Evolutionary conservation across 73 alveolate genomes (phyloP).

Genomic region (Symbiodinium pilosum): DNA sequence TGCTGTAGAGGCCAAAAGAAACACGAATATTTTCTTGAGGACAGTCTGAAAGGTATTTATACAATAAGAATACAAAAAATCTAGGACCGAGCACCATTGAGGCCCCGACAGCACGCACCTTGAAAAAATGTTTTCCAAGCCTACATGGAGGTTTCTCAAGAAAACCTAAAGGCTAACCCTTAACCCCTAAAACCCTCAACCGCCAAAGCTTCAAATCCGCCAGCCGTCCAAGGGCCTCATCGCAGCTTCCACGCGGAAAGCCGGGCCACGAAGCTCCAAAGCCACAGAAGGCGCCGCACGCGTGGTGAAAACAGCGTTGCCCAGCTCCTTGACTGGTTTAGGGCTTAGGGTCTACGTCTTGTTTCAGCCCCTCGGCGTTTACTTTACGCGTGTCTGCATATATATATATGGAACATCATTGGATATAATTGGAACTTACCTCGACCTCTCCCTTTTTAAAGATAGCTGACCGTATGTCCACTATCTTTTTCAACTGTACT

Average conservation of each 20-base stretch:
- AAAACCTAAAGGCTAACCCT: neutral
- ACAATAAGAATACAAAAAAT: too few species aligned
- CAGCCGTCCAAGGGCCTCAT: too few species aligned
- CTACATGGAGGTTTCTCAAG: too few species aligned
- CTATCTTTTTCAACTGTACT: too few species aligned
- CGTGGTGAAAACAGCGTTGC: constrained; percentile 11
- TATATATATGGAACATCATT: neutral
- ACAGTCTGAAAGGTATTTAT: too few species aligned
- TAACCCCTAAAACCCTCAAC: neutral
- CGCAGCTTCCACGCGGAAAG: neutral
- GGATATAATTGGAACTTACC: neutral
- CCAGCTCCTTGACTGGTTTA: neutral
- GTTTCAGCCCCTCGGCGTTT: neutral
- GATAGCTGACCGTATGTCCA: too few species aligned
- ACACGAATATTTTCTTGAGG: too few species aligned
- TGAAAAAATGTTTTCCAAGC: too few species aligned
- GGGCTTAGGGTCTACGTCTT: neutral
- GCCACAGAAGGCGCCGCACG: neutral
- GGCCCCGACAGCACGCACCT: too few species aligned
- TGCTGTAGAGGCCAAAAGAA: too few species aligned
- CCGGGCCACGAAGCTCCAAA: constrained; percentile 61
- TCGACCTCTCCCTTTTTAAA: too few species aligned
- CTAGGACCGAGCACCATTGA: too few species aligned
- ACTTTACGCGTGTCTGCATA: neutral
- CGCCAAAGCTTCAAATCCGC: neutral